Conservation (phyloP, 2,329 filamentous ascomycete genomes). For the Sporothrix sp. region DNA sequence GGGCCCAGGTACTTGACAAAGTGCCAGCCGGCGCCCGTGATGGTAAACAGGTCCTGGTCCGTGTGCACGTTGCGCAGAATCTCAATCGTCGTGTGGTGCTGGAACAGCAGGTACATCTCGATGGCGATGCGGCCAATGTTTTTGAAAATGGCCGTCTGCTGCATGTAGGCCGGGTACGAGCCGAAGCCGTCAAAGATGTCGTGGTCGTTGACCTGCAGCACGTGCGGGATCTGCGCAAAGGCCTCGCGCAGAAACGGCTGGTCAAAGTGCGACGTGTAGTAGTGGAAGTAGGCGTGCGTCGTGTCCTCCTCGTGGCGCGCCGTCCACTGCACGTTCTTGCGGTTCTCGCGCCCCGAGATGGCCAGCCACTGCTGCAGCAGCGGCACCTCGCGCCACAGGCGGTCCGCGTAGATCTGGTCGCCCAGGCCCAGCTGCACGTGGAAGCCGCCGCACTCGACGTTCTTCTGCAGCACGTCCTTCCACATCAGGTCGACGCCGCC, state of each 20-base stretch:
- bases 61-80: slow-evolving; percentile 81
- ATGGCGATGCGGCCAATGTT: slow-evolving; percentile 93
- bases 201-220: slow-evolving; percentile 90
- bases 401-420: slow-evolving; percentile 90
- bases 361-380: slow-evolving; percentile 90
- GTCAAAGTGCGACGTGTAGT: slow-evolving; percentile 97
- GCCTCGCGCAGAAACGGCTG: slow-evolving; percentile 90
- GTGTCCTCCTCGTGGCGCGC: slow-evolving; percentile 93
- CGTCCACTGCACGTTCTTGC: slow-evolving; percentile 86
- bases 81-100: slow-evolving; percentile 93
- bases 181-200: slow-evolving; percentile 99
- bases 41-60: slow-evolving; percentile 87
- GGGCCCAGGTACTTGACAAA: slow-evolving; percentile 96
- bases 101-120: slow-evolving; percentile 96
- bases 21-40: slow-evolving; percentile 97
- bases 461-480: slow-evolving; percentile 97
- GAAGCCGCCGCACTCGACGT: slow-evolving; percentile 90
- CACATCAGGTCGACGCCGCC: slow-evolving; percentile 94
- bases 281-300: slow-evolving; percentile 94
- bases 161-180: slow-evolving; percentile 97
- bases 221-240: slow-evolving; percentile 92
- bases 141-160: slow-evolving; percentile 94
- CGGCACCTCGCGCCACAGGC: slow-evolving; percentile 92
- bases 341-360: slow-evolving; percentile 84
- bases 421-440: slow-evolving; percentile 88